Evolutionary conservation across 306 rosid genomes (phyloP).

Genomic region (Quillaja saponaria): DNA sequence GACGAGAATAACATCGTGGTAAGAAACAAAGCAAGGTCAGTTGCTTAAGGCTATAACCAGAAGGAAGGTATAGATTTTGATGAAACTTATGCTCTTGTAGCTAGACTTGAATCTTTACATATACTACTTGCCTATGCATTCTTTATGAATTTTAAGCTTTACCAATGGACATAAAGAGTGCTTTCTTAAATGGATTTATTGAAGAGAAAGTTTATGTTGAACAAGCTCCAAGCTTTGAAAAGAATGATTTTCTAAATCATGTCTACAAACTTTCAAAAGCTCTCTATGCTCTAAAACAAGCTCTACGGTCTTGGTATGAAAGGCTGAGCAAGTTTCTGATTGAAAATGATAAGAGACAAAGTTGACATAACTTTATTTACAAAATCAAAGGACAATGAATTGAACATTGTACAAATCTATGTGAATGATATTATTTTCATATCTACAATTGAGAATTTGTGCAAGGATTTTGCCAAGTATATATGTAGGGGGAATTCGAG

Average conservation of each 20-base stretch:
- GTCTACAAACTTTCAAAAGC: neutral
- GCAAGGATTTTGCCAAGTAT: neutral
- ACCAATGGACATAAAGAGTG: constrained; percentile 6
- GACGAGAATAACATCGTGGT: neutral
- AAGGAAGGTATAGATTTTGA: neutral
- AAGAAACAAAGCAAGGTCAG: neutral
- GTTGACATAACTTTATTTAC: neutral
- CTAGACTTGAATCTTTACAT: neutral
- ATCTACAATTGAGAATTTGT: neutral
- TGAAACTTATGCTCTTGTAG: neutral
- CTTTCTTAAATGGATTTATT: neutral
- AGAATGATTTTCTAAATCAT: neutral
- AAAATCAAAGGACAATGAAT: neutral
- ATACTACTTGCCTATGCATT: neutral
- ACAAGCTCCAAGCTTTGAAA: neutral
- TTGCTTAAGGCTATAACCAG: neutral
- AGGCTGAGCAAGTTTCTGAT: too few species aligned
- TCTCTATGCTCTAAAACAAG: neutral
- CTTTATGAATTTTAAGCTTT: neutral
- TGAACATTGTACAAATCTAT: neutral
- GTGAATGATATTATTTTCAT: neutral
- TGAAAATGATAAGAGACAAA: neutral
- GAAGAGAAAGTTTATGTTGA: constrained; percentile 1
- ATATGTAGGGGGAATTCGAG: neutral
- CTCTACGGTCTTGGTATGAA: too few species aligned